Evolutionary conservation across 371 early-diverging fungal genomes (phyloP).

Genomic region (Mucor sp.): DNA sequence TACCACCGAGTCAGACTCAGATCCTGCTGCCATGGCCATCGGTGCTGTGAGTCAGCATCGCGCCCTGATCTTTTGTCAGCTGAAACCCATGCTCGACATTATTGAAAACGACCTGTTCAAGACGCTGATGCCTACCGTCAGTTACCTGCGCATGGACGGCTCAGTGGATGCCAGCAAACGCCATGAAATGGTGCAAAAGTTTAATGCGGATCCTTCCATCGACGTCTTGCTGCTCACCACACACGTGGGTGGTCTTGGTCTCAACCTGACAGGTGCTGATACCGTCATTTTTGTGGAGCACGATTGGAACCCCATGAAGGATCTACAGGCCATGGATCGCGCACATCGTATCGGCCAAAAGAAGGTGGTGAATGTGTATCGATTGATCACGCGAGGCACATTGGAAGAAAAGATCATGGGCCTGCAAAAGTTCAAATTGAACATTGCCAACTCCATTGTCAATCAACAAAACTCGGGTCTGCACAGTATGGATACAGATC

Average conservation of each 20-base stretch:
- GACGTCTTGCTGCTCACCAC: constrained; percentile 97
- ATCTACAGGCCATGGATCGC: constrained; percentile 97
- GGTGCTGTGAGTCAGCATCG: constrained; percentile 87
- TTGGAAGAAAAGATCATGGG: constrained; percentile 98
- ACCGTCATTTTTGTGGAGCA: constrained; percentile 99
- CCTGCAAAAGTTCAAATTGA: constrained; percentile 98
- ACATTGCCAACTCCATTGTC: constrained; percentile 97
- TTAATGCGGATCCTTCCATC: constrained; percentile 97
- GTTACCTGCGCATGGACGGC: constrained; percentile 97
- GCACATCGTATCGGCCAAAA: constrained; percentile 98
- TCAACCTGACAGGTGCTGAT: constrained; percentile 99
- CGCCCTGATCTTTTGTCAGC: constrained; percentile 97
- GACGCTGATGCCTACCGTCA: constrained; percentile 83
- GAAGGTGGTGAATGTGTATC: constrained; percentile 95
- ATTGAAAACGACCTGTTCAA: constrained; percentile 92
- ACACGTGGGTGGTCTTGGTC: constrained; percentile 98
- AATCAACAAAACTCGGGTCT: constrained; percentile 97
- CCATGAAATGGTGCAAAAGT: constrained; percentile 90
- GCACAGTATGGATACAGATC: constrained; percentile 92
- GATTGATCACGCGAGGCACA: constrained; percentile 89
- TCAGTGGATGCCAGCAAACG: constrained; percentile 83
- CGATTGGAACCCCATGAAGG: constrained; percentile 99
- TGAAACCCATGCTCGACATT: constrained; percentile 95
- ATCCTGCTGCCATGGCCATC: constrained; percentile 50
- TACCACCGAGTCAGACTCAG: constrained; percentile 50